A percentile compares a stretch with the other conserved stretches of the same genome.
Conservation (phyloP, 2,329 filamentous ascomycete species). For the Xylaria sp. region DNA sequence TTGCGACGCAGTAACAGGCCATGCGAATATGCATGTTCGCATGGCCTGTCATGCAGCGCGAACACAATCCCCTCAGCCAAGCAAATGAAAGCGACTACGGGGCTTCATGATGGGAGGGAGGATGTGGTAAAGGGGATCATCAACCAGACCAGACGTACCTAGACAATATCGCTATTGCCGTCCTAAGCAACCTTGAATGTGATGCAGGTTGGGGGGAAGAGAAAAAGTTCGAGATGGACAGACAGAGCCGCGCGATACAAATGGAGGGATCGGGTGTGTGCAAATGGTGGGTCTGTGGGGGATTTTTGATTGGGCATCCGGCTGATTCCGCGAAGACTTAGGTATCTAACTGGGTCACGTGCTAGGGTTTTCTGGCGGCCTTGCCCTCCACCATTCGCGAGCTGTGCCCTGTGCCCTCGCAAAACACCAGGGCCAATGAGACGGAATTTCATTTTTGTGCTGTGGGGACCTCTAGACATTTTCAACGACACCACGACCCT, state of each 20-base stretch:
- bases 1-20: too few relatives aligned
- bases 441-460: too few relatives aligned
- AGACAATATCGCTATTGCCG: constrained; percentile 63
- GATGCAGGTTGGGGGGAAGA: constrained; percentile 42
- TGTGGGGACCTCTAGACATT: constrained; percentile 5
- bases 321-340: background rate
- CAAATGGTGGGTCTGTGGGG: background rate
- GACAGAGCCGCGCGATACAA: constrained; percentile 15
- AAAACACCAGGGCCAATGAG: too few relatives aligned
- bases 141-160: constrained; percentile 64
- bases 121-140: too few relatives aligned
- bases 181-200: constrained; percentile 66
- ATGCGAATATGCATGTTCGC: too few relatives aligned
- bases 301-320: constrained; percentile 13
- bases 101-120: too few relatives aligned
- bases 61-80: too few relatives aligned
- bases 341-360: constrained; percentile 14
- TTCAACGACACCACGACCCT: constrained; percentile 11
- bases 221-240: constrained; percentile 29
- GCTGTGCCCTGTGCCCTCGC: background rate
- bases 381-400: constrained; percentile 29
- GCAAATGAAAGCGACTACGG: too few relatives aligned
- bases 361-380: constrained; percentile 32
- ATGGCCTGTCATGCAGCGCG: too few relatives aligned
- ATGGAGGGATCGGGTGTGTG: constrained; percentile 8